Evolutionary conservation across 1,284 basidiomycete genomes (phyloP).

Genomic region (Taiwanofungus camphoratus): DNA sequence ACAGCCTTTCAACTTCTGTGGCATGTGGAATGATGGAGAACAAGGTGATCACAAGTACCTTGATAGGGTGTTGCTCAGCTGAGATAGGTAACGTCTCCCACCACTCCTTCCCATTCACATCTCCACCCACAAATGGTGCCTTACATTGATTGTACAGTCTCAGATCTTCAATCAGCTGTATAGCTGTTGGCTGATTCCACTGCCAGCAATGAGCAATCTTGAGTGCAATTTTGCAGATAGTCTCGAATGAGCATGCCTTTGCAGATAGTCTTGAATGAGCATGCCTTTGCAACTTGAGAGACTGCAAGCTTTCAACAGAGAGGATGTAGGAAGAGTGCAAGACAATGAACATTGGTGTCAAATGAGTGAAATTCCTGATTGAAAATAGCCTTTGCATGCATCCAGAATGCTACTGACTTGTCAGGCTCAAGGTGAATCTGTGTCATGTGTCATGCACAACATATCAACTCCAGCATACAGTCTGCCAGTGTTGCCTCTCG

Average conservation of each 20-base stretch:
- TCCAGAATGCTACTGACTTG: conserved; percentile 21
- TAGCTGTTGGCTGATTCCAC: conserved; percentile 15
- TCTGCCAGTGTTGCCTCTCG: conserved; percentile 26
- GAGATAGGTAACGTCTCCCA: conserved; percentile 22
- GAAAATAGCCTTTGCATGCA: conserved; percentile 19
- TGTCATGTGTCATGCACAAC: conserved; percentile 16
- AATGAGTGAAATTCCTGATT: conserved; percentile 21
- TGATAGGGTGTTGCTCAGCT: conserved; percentile 17
- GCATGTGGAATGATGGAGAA: conserved; percentile 24
- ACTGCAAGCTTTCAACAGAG: conserved; percentile 25
- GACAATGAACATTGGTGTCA: conserved; percentile 24
- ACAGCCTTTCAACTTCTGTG: conserved; percentile 25
- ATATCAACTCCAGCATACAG: conserved; percentile 30
- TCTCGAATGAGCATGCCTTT: conserved; percentile 12
- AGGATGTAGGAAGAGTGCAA: conserved; percentile 27
- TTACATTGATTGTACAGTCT: conserved; percentile 18
- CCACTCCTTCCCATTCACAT: conserved; percentile 21
- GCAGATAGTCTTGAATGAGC: too few species aligned
- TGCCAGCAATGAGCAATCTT: conserved; percentile 17
- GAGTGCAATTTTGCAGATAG: conserved; percentile 11
- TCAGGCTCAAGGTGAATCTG: conserved; percentile 12
- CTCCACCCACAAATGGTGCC: conserved; percentile 19
- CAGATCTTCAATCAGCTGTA: conserved; percentile 14
- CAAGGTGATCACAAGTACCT: conserved; percentile 18
- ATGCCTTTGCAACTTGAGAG: conserved; percentile 11